phyloP scores from a whole-genome alignment of 164 flowering plant genomes.

The Nymphaea thermarum region DNA sequence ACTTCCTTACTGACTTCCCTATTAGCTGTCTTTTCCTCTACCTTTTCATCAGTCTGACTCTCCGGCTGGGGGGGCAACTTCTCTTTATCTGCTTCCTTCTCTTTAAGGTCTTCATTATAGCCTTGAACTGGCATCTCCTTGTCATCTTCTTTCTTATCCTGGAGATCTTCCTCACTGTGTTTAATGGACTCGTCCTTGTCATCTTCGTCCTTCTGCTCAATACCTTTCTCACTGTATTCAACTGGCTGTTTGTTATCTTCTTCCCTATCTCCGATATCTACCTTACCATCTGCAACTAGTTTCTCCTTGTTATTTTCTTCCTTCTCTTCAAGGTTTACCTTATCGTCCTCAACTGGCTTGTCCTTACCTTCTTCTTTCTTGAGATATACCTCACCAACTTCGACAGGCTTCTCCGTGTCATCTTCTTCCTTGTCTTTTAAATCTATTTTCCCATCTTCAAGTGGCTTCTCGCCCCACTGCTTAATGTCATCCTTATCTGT shows the following conservation, averaged over 20 bases:
- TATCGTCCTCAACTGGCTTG: too few species aligned
- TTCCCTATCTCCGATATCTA: background rate
- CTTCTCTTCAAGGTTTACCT: too few species aligned
- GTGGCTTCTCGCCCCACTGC: background rate
- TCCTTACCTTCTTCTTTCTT: too few species aligned
- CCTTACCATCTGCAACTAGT: background rate
- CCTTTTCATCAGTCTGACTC: background rate
- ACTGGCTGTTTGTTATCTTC: too few species aligned
- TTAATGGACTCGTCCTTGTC: too few species aligned
- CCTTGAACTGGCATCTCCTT: too few species aligned
- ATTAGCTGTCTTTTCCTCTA: too few species aligned
- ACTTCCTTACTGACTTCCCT: background rate
- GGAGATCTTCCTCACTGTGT: too few species aligned
- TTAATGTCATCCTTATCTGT: background rate
- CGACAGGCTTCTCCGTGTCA: background rate
- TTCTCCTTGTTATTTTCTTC: background rate
- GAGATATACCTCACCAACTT: too few species aligned
- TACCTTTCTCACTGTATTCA: too few species aligned
- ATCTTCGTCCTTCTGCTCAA: too few species aligned
- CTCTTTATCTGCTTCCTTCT: background rate
- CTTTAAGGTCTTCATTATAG: background rate
- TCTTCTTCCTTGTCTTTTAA: background rate
- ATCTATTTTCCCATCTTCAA: slow-evolving; percentile 1
- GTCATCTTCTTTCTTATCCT: too few species aligned
- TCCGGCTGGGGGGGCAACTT: background rate